Base-by-base conservation (phyloP, 164 flowering plant genomes). In the Umbellularia californica region DNA sequence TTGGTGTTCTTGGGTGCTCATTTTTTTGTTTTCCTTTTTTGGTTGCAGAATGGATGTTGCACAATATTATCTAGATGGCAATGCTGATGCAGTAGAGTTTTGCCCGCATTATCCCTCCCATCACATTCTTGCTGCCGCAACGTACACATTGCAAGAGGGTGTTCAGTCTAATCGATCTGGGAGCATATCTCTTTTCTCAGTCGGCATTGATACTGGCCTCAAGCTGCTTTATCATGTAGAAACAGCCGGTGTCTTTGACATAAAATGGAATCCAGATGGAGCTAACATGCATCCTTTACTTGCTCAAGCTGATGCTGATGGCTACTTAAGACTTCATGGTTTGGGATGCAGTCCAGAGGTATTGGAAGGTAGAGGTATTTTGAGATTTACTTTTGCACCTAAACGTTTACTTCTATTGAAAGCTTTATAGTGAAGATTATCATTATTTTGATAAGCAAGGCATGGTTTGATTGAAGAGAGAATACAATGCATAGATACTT, bases 301-400 rank as follows among this genome's bases (percentile, higher is more conserved):
- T 72, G 93, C 91, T 76, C 98, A 95, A 82, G 97, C 97, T 70
- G 97, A 91, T 84, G 94, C 99, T 28, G 91, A 85, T 81, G 97
- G 98, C 11, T 85, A 55, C 82, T 74, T 94, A 84, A 88, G 80
- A 81, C 60, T 93, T 78, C 82, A 91, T 71, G 62, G 80, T 4
- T 76, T 92, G 2, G 82, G 82, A 72, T 17, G 77, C 72, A 51
- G 78, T 75, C 76, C 72, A 10, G 81, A 76, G 64, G 85, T 71
- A 72, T 33, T 76, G 22, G 81, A 79, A 73, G 79, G 65, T 75
- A 71, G 20, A 70, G 83, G 87, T 86, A 81, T 55, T 17, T 28
- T 51, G 19, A 12, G 22, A 7, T 25, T 12, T 58, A 5, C 14
- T 17, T 20, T 47, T 50, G 10, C 47, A 19, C n/a, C 64, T 60